Conservation (phyloP, 78 protist species). For the Dictyostelium discoideum region DNA sequence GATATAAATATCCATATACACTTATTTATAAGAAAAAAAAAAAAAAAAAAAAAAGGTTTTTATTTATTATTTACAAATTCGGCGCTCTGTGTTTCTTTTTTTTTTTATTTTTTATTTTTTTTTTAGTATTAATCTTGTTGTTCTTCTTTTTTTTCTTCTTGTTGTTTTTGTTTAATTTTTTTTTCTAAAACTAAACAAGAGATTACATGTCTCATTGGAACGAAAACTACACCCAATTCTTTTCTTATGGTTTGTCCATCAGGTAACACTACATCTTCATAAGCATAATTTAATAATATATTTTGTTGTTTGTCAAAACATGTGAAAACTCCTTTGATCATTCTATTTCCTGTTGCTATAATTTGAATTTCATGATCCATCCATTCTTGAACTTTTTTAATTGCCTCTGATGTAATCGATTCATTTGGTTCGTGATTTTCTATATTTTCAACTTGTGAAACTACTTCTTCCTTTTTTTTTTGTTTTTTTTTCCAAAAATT, state of each 20-base stretch:
- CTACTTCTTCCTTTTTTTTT: background rate
- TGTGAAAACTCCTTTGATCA: conserved; percentile 4
- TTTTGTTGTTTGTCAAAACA: conserved; percentile 75
- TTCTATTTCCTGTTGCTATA: conserved; percentile 12
- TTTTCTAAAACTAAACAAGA: conserved; percentile 27
- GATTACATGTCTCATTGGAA: conserved; percentile 31
- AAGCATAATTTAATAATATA: conserved; percentile 21
- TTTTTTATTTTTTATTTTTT: too few species aligned
- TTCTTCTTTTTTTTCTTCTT: background rate
- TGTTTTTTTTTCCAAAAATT: background rate
- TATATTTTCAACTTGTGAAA: background rate
- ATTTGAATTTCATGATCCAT: conserved; percentile 22
- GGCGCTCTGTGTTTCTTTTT: background rate
- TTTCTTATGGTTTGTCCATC: background rate
- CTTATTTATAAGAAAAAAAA: background rate
- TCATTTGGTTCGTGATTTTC: background rate
- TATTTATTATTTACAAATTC: conserved; percentile 4
- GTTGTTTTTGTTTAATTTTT: background rate
- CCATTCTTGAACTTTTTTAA: background rate
- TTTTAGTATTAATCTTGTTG: background rate
- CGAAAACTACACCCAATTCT: conserved; percentile 53
- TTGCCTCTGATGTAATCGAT: conserved; percentile 17
- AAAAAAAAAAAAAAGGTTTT: background rate
- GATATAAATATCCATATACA: background rate
- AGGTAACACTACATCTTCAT: conserved; percentile 11